These are phyloP conservation scores for Trifolium subterraneum DNA, from an alignment of 306 rosid species.

Conservation along the genomic window DNA sequence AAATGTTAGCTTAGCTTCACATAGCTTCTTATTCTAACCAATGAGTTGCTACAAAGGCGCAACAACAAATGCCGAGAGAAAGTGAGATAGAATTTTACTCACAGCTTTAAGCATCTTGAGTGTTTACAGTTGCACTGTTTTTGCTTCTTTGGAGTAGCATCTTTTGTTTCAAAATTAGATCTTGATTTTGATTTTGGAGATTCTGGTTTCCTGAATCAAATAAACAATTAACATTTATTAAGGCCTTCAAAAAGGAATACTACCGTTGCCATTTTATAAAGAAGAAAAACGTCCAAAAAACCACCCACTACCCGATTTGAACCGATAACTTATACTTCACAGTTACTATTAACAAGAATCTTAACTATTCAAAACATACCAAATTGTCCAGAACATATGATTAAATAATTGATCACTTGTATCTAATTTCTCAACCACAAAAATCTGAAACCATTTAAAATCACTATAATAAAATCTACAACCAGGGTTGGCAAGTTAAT, in stretches of 20 bases:
- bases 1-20: constrained; percentile 44
- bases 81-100: constrained; percentile 52
- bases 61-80: constrained; percentile 26
- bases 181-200: constrained; percentile 85
- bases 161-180: constrained; percentile 72
- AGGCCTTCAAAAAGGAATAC: constrained; percentile 6
- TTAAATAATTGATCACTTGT: constrained; percentile 16
- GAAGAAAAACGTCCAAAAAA: neutral
- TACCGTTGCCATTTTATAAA: neutral
- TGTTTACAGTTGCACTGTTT: constrained; percentile 97
- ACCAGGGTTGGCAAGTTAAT: constrained; percentile 23
- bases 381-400: constrained; percentile 24
- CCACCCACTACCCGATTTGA: neutral
- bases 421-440: constrained; percentile 39
- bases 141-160: constrained; percentile 91
- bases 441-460: constrained; percentile 20
- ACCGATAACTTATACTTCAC: neutral
- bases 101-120: constrained; percentile 95
- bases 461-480: neutral
- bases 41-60: constrained; percentile 21
- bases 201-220: constrained; percentile 80
- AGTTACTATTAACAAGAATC: neutral
- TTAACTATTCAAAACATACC: neutral
- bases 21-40: constrained; percentile 29
- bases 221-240: constrained; percentile 34